A percentile compares a stretch with the other conserved stretches of the same genome.
Evolutionary conservation across 2,329 filamentous ascomycete species (phyloP).

Genomic region (Ophiocordyceps camponoti-leonardi): DNA sequence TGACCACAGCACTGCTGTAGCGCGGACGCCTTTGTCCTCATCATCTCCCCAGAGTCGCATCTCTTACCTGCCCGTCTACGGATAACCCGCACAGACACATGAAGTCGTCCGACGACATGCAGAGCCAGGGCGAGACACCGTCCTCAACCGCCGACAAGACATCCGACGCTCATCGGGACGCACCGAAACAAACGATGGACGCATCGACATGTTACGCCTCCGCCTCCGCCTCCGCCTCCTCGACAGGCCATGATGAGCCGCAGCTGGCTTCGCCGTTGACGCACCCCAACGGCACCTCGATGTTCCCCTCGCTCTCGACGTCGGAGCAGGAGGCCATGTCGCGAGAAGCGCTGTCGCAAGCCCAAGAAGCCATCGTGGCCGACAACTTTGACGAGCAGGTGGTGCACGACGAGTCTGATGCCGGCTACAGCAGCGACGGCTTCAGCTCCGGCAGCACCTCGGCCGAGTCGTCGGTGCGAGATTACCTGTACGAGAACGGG

Average conservation of each 20-base stretch:
- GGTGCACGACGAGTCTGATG: constrained; percentile 12
- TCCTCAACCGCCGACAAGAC: too few relatives aligned
- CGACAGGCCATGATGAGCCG: constrained; percentile 5
- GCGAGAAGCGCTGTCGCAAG: constrained; percentile 17
- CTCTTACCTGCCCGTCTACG: too few relatives aligned
- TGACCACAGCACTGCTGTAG: too few relatives aligned
- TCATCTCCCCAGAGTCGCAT: too few relatives aligned
- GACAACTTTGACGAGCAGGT: constrained; percentile 12
- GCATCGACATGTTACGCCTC: neutral
- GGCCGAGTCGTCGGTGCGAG: constrained; percentile 22
- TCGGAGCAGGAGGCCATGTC: constrained; percentile 18
- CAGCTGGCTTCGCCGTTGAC: constrained; percentile 13
- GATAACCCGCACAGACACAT: too few relatives aligned
- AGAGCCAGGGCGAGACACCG: too few relatives aligned
- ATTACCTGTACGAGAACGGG: constrained; percentile 40
- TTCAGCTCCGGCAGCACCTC: constrained; percentile 19
- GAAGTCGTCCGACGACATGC: too few relatives aligned
- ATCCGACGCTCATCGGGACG: neutral
- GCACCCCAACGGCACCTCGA: constrained; percentile 19
- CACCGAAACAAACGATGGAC: neutral
- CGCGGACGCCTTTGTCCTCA: too few relatives aligned
- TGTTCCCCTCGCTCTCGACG: constrained; percentile 18
- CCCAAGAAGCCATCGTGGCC: constrained; percentile 18
- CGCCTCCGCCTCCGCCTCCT: neutral
- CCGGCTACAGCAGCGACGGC: constrained; percentile 19